Evolutionary conservation across 352 stramenopile genomes (phyloP).

Genomic region (Phytopythium delawarense): DNA sequence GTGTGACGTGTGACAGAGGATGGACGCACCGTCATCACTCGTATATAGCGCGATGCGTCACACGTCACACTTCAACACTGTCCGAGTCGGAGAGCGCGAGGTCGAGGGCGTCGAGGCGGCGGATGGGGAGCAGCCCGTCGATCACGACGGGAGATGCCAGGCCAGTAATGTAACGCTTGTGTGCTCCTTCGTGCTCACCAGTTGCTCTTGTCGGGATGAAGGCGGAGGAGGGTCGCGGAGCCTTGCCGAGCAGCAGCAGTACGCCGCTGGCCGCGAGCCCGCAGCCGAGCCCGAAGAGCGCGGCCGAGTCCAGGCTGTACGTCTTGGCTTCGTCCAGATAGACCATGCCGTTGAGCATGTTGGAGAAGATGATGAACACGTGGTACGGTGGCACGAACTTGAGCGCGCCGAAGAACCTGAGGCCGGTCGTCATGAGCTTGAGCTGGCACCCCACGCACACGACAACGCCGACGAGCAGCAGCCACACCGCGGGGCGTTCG

Average conservation of each 20-base stretch:
- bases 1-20: background rate
- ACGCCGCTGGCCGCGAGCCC: slow-evolving; percentile 25
- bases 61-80: background rate
- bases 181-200: background rate
- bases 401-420: slow-evolving; percentile 35
- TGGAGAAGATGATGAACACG: slow-evolving; percentile 43
- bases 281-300: slow-evolving; percentile 23
- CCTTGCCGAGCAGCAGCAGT: slow-evolving; percentile 30
- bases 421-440: slow-evolving; percentile 27
- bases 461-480: slow-evolving; percentile 22
- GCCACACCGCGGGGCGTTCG: slow-evolving; percentile 15
- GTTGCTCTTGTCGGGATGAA: background rate
- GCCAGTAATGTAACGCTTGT: background rate
- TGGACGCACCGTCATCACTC: background rate
- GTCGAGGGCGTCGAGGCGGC: background rate
- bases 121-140: slow-evolving; percentile 2
- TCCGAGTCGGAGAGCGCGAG: slow-evolving; percentile 4
- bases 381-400: slow-evolving; percentile 45
- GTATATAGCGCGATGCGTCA: background rate
- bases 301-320: slow-evolving; percentile 18
- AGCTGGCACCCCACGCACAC: slow-evolving; percentile 29
- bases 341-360: slow-evolving; percentile 36
- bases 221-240: background rate
- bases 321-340: slow-evolving; percentile 30
- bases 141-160: background rate